A percentile compares a stretch with the other conserved stretches of the same genome.
These are phyloP conservation scores for Claviceps sp. DNA, from an alignment of 2,329 filamentous ascomycete genomes.

Conservation along the genomic window DNA sequence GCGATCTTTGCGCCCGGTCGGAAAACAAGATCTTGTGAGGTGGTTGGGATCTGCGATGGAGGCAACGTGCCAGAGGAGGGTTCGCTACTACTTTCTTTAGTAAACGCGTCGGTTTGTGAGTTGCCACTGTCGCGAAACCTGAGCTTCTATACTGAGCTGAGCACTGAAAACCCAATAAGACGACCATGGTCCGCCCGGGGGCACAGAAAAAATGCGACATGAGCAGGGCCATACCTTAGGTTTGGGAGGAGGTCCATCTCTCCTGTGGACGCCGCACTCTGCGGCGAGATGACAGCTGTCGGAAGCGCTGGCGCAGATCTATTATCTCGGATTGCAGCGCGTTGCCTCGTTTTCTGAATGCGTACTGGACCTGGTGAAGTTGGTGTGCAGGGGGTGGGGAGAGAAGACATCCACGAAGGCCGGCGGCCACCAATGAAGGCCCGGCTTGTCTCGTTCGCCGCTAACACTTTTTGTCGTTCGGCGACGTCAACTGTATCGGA, in stretches of 20 bases:
- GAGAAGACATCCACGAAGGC: constrained; percentile 3
- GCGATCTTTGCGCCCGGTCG: not conserved
- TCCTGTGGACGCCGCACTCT: not conserved
- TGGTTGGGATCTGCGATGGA: not conserved
- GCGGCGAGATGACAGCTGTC: not conserved
- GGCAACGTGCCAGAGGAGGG: not conserved
- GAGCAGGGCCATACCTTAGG: not conserved
- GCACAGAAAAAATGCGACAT: not conserved
- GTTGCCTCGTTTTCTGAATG: not conserved
- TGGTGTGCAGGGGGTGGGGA: not conserved
- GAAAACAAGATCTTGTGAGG: not conserved
- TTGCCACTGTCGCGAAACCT: not conserved
- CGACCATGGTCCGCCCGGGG: not conserved
- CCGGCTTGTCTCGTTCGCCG: constrained; percentile 5
- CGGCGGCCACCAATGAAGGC: constrained; percentile 4
- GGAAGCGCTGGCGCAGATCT: not conserved
- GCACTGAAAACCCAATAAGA: not conserved
- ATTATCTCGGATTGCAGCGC: not conserved
- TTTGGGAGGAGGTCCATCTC: not conserved
- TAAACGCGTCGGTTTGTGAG: not conserved
- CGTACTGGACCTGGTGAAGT: not conserved
- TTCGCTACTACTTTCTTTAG: not conserved
- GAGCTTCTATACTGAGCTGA: not conserved
- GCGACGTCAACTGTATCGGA: not conserved
- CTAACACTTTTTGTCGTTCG: not conserved